Evolutionary conservation across 1,139 yeast genomes (phyloP), one percentile per base, ranked within the genome.

Genomic region (Suhomyces panamericanus): DNA sequence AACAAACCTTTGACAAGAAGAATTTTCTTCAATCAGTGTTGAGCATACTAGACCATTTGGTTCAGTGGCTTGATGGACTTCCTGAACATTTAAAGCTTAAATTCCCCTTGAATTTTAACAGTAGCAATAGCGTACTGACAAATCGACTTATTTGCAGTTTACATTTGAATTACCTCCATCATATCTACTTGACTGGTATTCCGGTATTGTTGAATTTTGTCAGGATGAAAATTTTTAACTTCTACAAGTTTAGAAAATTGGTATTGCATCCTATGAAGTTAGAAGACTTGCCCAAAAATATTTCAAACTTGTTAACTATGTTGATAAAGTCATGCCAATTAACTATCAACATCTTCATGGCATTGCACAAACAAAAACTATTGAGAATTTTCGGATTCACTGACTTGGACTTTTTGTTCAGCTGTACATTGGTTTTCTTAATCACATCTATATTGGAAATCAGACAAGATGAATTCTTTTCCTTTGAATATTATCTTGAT

Each of bases 121-220:
- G 35, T n/a, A 34, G 30, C 17, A 47, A 51, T 5, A 36, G 42
- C 14, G 36, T 28, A 4, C 51, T 51, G 24, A 49, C 48, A 20
- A 55, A 57, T 39, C 46, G 69, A 29, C 49, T 61, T 26, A 49
- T 62, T 6, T 61, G 62, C 36, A 58, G 67, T 24, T 46, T 64
- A 26, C 68, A 64, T 46, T 56, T 64, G 42, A 64, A 64, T 41
- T 63, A 64, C 41, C 49, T 64, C 7, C 69, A 64, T 49, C 67
- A 63, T 41, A 59, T 64, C 4, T 61, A 64, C 42, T 48, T 64
- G 22, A 53, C 66, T 10, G 58, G 62, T 40, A 57, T 64, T n/a
- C 69, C 69, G 0, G 57, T 64, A 1, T 41, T 63, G 11, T 35
- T 64, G 7, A 59, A 64, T 42, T 55, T 64, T 42, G 59, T 59